Percentiles rank a stretch among this genome's conserved stretches.
Evolutionary conservation across 768 basidiomycete species (phyloP).

Genomic region (Suillus clintonianus): DNA sequence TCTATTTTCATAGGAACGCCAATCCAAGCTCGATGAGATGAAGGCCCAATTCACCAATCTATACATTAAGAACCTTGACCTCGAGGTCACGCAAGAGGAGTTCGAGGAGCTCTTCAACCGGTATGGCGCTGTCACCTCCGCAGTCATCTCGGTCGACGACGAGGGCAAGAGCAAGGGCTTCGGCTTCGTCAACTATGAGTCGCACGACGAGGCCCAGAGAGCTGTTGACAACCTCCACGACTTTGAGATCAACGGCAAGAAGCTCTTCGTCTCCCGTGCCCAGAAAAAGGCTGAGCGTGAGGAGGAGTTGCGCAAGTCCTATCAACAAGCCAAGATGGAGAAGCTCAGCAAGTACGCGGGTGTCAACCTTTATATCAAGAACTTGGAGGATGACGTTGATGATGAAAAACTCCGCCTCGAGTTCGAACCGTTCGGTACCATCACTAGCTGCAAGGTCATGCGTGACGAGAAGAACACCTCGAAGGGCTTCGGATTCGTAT

Average conservation of each 20-base stretch:
- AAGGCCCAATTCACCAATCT: constrained; percentile 97
- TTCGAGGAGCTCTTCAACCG: constrained; percentile 78
- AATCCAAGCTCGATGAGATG: constrained; percentile 98
- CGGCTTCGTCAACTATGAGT: constrained; percentile 96
- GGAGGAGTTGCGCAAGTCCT: constrained; percentile 90
- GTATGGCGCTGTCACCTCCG: constrained; percentile 87
- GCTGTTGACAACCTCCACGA: constrained; percentile 93
- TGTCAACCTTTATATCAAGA: constrained; percentile 99
- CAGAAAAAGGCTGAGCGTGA: constrained; percentile 99
- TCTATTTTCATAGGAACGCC: constrained; percentile 70
- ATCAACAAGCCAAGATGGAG: constrained; percentile 96
- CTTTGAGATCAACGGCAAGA: constrained; percentile 78
- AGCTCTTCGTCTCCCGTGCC: constrained; percentile 93
- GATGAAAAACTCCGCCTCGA: constrained; percentile 96
- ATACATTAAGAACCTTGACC: constrained; percentile 95
- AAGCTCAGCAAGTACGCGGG: constrained; percentile 98
- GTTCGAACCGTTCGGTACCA: constrained; percentile 95
- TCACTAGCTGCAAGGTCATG: constrained; percentile 99
- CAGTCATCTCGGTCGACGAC: constrained; percentile 81
- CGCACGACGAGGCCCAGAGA: constrained; percentile 86
- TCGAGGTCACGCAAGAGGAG: constrained; percentile 81
- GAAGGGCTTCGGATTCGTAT: constrained; percentile 98
- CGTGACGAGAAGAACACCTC: constrained; percentile 92
- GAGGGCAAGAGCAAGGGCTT: constrained; percentile 95
- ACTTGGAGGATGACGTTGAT: constrained; percentile 96